Base-by-base conservation (phyloP, 2,329 filamentous ascomycete genomes). In the Cercospora zeae-maydis region DNA sequence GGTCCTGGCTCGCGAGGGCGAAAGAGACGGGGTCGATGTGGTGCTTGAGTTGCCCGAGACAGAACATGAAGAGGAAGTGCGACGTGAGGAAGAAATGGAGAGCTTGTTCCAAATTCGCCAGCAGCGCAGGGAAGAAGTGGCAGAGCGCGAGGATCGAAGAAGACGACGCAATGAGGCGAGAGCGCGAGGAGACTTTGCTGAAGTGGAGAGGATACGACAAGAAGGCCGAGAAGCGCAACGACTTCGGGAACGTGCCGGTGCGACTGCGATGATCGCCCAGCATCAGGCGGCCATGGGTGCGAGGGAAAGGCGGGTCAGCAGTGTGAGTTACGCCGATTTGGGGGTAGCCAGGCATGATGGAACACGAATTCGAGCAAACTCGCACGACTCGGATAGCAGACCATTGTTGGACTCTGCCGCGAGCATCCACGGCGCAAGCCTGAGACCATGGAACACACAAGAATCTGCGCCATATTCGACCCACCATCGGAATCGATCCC, bases 41-140 rank as follows among this genome's bases (percentile, higher is more conserved):
- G 92, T 99, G 0, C 79, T 98, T 11, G 93, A 97, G 75, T 86
- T 90, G 68, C 93, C 93, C 0, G 88, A 91, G 72, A 91, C 89
- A 0, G 83, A 81, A 8, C 91, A 96, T 57, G 89, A 92, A 59
- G 87, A 96, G 67, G 92, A 96, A 74, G 78, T 79, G 1, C 80
- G 92, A 58, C 84, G 95, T 11, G 92, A 98, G 66, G 86, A 91
- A 30, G 91, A 97, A 75, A 98, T 98, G 95, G 90, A 95, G 66
- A 86, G 90, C 0, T 78, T 98, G 42, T 98, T 96, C 75, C 92
- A 96, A 75, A 93, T 98, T 63, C 88, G 95, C 11, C 74, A 90
- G 11, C 87, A 91, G 16, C 85, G 95, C 59, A 86, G 93, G 57
- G 82, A 85, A 61, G 89, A 96, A 74, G 82, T 88, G 39, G 85